Evolutionary conservation across 306 rosid genomes (phyloP), one percentile per base, ranked within the genome.

Genomic region (Trifolium pratense): DNA sequence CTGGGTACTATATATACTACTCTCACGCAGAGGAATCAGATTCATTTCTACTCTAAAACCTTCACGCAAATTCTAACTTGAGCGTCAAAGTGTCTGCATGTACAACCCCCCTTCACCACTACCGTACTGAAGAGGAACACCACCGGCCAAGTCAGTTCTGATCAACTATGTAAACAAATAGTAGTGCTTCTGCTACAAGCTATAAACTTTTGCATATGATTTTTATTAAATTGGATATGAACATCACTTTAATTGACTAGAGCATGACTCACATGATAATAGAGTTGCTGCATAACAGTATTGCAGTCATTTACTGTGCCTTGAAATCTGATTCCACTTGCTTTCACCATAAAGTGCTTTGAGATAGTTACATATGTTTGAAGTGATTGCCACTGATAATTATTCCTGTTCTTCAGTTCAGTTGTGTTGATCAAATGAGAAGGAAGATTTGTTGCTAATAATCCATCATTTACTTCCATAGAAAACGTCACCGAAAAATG

Each of bases 341-440:
- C 94, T 88, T 84, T 86, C 68, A 88, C 92, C 10, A 62, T 85
- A 67, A 88, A 88, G 78, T 92, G 97, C 78, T 90, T 18, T 74
- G 97, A 84, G 85, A 92, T 92, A 16, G 93, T 82, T 25, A 92
- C 96, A 68, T 89, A 92, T 70, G 97, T 88, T 75, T 84, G 96
- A 78, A 90, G 89, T 75, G 92, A 89, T 48, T 85, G 94, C 97
- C 97, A 92, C 60, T 71, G 87, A 72, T 83, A 77, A 69, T 76
- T 84, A 32, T 68, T 66, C 68, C 56, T 80, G 23, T 79, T 78
- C 88, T 82, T 87, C 82, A 92, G 60, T 74, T 92, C 97, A 29
- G 92, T 88, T 56, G 94, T 79, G 34, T 82, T 76, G 80, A 88
- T 83, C 79, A 92, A 84, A 76, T 85, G 86, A 32, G 89, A 75